Evolutionary conservation across 768 basidiomycete species (phyloP).

Genomic region (Auricularia sp.): DNA sequence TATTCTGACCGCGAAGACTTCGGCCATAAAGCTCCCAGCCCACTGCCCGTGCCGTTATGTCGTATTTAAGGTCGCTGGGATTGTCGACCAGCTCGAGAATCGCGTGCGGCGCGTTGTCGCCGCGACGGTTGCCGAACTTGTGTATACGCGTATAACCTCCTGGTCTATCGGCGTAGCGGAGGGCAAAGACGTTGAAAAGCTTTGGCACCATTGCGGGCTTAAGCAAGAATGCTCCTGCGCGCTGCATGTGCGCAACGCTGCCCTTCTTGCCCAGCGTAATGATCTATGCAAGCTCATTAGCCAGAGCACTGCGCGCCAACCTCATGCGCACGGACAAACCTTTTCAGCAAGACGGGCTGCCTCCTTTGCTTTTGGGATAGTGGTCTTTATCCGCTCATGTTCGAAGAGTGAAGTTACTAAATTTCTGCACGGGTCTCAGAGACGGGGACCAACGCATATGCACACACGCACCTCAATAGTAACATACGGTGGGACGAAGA

Average conservation of each 20-base stretch:
- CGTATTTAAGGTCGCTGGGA: conserved; percentile 77
- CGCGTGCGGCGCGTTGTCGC: conserved; percentile 90
- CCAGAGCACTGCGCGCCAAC: not conserved
- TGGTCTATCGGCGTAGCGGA: conserved; percentile 69
- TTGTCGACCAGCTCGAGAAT: conserved; percentile 94
- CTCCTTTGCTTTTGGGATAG: conserved; percentile 89
- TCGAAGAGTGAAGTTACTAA: conserved; percentile 89
- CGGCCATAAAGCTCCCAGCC: conserved; percentile 59
- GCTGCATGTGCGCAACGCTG: conserved; percentile 53
- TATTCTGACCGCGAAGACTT: conserved; percentile 9
- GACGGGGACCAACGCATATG: not conserved
- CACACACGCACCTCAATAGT: conserved; percentile 66
- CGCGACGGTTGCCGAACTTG: conserved; percentile 78
- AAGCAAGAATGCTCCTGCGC: conserved; percentile 73
- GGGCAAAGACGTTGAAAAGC: conserved; percentile 68
- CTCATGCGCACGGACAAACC: conserved; percentile 30
- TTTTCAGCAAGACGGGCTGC: conserved; percentile 88
- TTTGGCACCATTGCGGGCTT: conserved; percentile 65
- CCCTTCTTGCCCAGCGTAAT: conserved; percentile 90
- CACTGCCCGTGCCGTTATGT: conserved; percentile 78
- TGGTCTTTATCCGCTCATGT: conserved; percentile 94
- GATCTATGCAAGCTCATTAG: conserved; percentile 37
- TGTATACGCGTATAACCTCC: conserved; percentile 96
- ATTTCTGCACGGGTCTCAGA: conserved; percentile 45
- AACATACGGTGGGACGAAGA: conserved; percentile 86